These are phyloP conservation scores for Clonostachys rhizophaga DNA, from an alignment of 2,329 filamentous ascomycete species.

Conservation along the genomic window DNA sequence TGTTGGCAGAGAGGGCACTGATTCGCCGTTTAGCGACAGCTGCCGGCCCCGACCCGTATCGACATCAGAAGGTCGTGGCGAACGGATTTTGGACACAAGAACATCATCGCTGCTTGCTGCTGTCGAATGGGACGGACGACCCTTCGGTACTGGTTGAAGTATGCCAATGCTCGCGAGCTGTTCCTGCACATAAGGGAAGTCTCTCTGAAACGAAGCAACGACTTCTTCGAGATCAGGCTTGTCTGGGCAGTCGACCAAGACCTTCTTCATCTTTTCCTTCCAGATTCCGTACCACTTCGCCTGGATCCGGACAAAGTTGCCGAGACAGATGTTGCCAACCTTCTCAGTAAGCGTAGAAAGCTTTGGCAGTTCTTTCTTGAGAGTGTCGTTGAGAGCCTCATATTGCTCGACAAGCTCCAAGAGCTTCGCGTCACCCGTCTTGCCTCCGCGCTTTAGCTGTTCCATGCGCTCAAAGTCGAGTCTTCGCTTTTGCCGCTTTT, in stretches of 20 bases:
- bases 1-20: conserved; percentile 57
- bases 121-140: conserved; percentile 52
- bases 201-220: conserved; percentile 69
- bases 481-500: conserved; percentile 90
- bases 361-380: conserved; percentile 87
- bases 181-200: conserved; percentile 73
- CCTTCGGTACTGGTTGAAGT: conserved; percentile 68
- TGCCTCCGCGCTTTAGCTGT: conserved; percentile 71
- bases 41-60: conserved; percentile 48
- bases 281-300: conserved; percentile 77
- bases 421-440: conserved; percentile 83
- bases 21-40: conserved; percentile 58
- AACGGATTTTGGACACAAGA: conserved; percentile 30
- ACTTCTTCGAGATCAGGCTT: conserved; percentile 69
- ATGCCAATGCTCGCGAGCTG: conserved; percentile 69
- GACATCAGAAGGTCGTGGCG: conserved; percentile 40
- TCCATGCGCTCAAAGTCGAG: conserved; percentile 82
- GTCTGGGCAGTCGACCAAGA: conserved; percentile 60
- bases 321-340: conserved; percentile 77
- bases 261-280: conserved; percentile 74
- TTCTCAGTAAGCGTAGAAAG: conserved; percentile 78
- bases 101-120: conserved; percentile 49
- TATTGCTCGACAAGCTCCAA: conserved; percentile 84
- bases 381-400: conserved; percentile 82
- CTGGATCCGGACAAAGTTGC: conserved; percentile 81